A percentile compares a stretch with the other conserved stretches of the same genome.
Conservation (phyloP, 2,329 filamentous ascomycete species). For the Botrytis medusae region DNA sequence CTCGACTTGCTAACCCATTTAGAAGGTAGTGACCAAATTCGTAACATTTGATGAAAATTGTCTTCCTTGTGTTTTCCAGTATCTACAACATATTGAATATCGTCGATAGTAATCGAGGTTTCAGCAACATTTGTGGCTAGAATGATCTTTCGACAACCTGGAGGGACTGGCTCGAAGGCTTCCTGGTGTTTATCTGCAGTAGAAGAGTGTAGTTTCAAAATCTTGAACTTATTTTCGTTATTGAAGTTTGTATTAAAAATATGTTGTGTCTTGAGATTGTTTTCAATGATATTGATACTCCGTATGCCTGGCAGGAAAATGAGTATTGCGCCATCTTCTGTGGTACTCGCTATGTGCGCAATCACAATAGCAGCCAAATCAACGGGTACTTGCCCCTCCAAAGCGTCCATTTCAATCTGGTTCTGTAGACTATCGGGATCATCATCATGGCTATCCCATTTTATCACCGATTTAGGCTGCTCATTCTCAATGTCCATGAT, state of each 20-base stretch:
- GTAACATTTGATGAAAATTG: conserved; percentile 80
- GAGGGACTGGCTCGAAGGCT: conserved; percentile 73
- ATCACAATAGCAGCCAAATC: conserved; percentile 83
- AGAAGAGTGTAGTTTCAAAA: conserved; percentile 86
- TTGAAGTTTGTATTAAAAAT: conserved; percentile 58
- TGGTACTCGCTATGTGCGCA: conserved; percentile 74
- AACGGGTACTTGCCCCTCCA: conserved; percentile 62
- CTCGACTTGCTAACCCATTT: conserved; percentile 90
- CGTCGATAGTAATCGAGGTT: conserved; percentile 96
- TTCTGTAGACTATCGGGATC: conserved; percentile 9
- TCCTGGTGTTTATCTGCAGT: conserved; percentile 82
- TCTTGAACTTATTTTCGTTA: conserved; percentile 75
- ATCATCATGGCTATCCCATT: not conserved
- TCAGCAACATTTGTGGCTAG: conserved; percentile 96
- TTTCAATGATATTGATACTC: conserved; percentile 79
- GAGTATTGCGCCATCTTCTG: conserved; percentile 78
- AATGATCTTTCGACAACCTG: conserved; percentile 83
- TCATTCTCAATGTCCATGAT: not conserved
- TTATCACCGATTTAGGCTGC: not conserved
- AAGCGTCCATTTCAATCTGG: conserved; percentile 43
- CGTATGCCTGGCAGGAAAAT: conserved; percentile 89
- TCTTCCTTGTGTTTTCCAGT: conserved; percentile 93
- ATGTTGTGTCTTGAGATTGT: conserved; percentile 68
- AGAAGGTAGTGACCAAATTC: conserved; percentile 87
- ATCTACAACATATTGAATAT: conserved; percentile 92